Conservation (phyloP, 2,329 filamentous ascomycete species). For the Fusarium sp. region DNA sequence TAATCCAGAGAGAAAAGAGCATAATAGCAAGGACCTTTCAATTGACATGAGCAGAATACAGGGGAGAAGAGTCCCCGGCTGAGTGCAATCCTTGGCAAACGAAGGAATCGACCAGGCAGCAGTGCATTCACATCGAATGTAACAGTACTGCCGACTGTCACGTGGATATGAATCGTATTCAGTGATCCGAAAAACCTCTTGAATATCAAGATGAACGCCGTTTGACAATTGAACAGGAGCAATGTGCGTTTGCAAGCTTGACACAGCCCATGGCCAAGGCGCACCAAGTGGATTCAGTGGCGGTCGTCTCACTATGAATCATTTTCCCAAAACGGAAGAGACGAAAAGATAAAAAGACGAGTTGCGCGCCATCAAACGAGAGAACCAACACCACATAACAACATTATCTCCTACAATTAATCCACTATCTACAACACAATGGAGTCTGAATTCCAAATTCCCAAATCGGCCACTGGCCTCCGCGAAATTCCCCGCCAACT, state of each 20-base stretch:
- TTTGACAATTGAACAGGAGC: background rate
- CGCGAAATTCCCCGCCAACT: background rate
- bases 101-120: background rate
- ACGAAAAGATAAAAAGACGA: background rate
- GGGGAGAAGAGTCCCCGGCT: background rate
- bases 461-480: constrained; percentile 21
- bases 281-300: background rate
- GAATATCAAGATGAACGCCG: background rate
- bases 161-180: background rate
- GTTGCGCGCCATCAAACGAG: background rate
- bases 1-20: background rate
- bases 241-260: background rate
- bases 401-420: too few species aligned
- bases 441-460: constrained; percentile 10
- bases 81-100: background rate
- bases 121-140: background rate
- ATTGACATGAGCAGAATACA: background rate
- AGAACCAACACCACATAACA: background rate
- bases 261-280: background rate
- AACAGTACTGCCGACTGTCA: background rate
- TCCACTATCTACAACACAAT: background rate
- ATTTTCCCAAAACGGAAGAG: background rate
- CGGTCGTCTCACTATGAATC: background rate
- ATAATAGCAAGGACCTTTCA: background rate
- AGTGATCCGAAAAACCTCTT: too few species aligned